Evolutionary conservation across 2,329 filamentous ascomycete genomes (phyloP).

Genomic region (Ophiostoma sp.): DNA sequence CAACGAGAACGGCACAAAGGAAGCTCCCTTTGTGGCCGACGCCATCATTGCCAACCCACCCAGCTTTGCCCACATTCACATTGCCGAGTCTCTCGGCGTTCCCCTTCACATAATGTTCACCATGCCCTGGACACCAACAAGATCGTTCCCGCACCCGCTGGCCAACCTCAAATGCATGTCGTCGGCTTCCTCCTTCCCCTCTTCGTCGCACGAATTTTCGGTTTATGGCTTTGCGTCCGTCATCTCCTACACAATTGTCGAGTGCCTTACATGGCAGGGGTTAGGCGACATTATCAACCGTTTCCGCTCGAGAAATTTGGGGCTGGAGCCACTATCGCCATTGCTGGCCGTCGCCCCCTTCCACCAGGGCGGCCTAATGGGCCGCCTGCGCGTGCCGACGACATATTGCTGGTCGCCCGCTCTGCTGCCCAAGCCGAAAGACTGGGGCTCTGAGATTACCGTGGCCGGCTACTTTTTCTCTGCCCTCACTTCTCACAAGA

Average conservation of each 20-base stretch:
- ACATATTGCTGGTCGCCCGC: constrained; percentile 63
- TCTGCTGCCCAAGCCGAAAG: constrained; percentile 67
- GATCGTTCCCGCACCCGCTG: constrained; percentile 73
- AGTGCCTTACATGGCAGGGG: constrained; percentile 89
- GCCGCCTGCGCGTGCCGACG: constrained; percentile 70
- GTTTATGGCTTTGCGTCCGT: constrained; percentile 49
- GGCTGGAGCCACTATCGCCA: constrained; percentile 44
- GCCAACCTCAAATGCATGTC: constrained; percentile 60
- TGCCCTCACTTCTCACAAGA: neutral
- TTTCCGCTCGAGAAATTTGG: constrained; percentile 51
- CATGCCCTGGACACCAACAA: constrained; percentile 53
- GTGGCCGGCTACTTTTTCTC: constrained; percentile 74
- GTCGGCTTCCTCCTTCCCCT: neutral
- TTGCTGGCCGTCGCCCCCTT: constrained; percentile 66
- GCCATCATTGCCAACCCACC: constrained; percentile 66
- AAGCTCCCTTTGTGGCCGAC: constrained; percentile 61
- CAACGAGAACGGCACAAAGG: neutral
- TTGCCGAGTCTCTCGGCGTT: constrained; percentile 64
- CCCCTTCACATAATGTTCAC: constrained; percentile 77
- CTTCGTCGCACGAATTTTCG: neutral
- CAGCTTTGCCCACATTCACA: constrained; percentile 65
- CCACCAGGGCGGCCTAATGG: constrained; percentile 53
- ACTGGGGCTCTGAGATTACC: constrained; percentile 71
- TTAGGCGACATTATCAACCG: constrained; percentile 75
- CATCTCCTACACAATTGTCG: constrained; percentile 74